Base-by-base conservation (phyloP, 169 alveolate genomes). In the Hepatocystis sp. region DNA sequence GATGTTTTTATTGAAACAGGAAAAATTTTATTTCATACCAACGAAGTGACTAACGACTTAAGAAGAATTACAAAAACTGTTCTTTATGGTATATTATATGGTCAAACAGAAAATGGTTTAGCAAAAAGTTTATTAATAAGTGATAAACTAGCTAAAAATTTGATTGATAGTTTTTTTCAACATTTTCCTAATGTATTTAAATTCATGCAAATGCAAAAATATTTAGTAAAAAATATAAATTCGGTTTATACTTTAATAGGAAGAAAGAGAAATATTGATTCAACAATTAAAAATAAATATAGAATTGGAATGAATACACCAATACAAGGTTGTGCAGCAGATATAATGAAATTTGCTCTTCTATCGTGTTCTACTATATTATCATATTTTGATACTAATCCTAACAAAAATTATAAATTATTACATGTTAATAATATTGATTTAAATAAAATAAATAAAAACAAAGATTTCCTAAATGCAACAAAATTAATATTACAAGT, bases 281-380 rank as follows among this genome's bases (percentile, higher is more conserved):
- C 68, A 30, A 63, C 61, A 11, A 44, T 66, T 11, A 84, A 68
- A 66, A 84, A 85, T 76, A 67, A 85, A 40, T 86, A 76, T 49
- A 51, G 94, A 17, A 76, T 78, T 15, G 90, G 93, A 32, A 91
- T 91, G 94, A 91, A 91, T 44, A 88, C 93, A 28, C 94, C 94
- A 27, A 86, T 91, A 34, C 94, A 91, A 68, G 94, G 94, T 10
- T 88, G 88, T 40, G 93, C 94, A 17, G 94, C 94, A 19, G 94
- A 91, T 60, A 67, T 91, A 23, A 88, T 91, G 92, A 91, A 91
- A 56, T 91, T 53, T 67, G 92, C 90, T 19, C 60, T 85, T 7
- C 42, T 63, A 21, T 78, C 89, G 2, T 78, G 84, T 13, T 49
- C 42, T 21, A 23, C 21, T 28, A 51, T 63, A 19, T 23, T 78